phyloP scores from a whole-genome alignment of 2,329 filamentous ascomycete genomes.

The Calonectria hawksworthii region DNA sequence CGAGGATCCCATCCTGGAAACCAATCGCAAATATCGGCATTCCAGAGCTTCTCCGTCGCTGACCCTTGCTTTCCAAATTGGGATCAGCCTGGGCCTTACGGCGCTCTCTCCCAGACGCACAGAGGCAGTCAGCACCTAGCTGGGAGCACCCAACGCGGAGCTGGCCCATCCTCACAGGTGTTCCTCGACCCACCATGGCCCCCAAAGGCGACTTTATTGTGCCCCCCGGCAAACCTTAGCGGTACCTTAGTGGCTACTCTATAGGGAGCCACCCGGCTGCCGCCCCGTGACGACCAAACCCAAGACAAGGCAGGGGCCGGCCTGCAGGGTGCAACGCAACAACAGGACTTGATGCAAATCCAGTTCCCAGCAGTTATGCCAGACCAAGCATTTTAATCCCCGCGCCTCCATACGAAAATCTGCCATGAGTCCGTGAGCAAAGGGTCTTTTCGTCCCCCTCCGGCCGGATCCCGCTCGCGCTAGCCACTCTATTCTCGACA shows the following conservation, averaged over 20 bases:
- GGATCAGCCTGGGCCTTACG: slow-evolving; percentile 5
- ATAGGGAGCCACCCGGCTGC: slow-evolving; percentile 23
- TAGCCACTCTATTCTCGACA: slow-evolving; percentile 22
- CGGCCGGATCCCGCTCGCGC: slow-evolving; percentile 36
- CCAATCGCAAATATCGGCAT: slow-evolving; percentile 4
- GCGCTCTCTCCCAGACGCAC: neutral
- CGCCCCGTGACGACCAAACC: slow-evolving; percentile 30
- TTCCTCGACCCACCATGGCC: neutral
- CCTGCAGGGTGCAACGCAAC: slow-evolving; percentile 24
- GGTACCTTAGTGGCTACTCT: slow-evolving; percentile 22
- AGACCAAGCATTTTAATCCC: slow-evolving; percentile 20
- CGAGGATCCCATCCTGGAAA: slow-evolving; percentile 1
- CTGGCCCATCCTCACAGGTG: neutral
- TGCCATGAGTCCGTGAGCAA: slow-evolving; percentile 41
- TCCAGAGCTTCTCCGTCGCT: neutral
- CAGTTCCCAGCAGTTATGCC: slow-evolving; percentile 8
- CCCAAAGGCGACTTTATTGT: slow-evolving; percentile 15
- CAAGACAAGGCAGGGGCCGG: slow-evolving; percentile 24
- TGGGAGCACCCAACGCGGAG: slow-evolving; percentile 1
- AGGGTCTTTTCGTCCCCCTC: slow-evolving; percentile 30
- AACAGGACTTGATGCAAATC: slow-evolving; percentile 17
- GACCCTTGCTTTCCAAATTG: slow-evolving; percentile 12
- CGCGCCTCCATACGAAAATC: slow-evolving; percentile 14
- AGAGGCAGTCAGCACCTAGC: slow-evolving; percentile 8
- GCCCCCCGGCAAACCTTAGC: slow-evolving; percentile 11